Evolutionary conservation across 2,329 filamentous ascomycete species (phyloP), one percentile per base, ranked within the genome.

Genomic region (Ascochyta rabiei): DNA sequence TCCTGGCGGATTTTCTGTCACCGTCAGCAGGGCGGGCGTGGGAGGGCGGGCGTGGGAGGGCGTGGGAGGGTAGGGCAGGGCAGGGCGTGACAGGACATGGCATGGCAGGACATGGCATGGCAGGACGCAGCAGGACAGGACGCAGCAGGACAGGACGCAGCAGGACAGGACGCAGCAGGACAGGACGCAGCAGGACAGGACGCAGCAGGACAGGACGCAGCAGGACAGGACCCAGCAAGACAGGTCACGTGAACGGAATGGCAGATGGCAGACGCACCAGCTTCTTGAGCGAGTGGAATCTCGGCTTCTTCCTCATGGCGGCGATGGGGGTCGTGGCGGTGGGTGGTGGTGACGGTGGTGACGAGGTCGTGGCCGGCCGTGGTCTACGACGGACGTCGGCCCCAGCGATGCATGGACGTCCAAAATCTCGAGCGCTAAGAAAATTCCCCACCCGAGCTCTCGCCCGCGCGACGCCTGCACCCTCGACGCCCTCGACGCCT

Each of bases 1-100:
- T 92, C 91, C 81, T 95, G 90, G 69, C 93, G 89, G 76, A 96
- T 76, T 89, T 91, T 96, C 93, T 98, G 73, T 53, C 45, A 57
- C 15, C n/a, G n/a, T n/a, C n/a, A n/a, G n/a, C n/a, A n/a, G n/a
- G n/a, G n/a, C n/a, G n/a, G n/a, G n/a, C n/a, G n/a, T n/a, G n/a
- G n/a, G n/a, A n/a, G n/a, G n/a, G n/a, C n/a, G n/a, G 16, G 15
- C 12, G 35, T 28, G 40, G 31, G 33, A 46, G 44, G 33, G 12
- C 33, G 19, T 35, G 21, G 33, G 3, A 28, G 21, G 8, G n/a
- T n/a, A n/a, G n/a, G n/a, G n/a, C n/a, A n/a, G n/a, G n/a, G n/a
- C n/a, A n/a, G n/a, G 16, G 15, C 12, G 35, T 28, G 40, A 37
- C 33, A 46, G 44, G 33, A n/a, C 33, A 24, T 35, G 21, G 33